A percentile compares a stretch with the other conserved stretches of the same genome.
Evolutionary conservation across 306 rosid genomes (phyloP).

Genomic region (Quercus ilex): DNA sequence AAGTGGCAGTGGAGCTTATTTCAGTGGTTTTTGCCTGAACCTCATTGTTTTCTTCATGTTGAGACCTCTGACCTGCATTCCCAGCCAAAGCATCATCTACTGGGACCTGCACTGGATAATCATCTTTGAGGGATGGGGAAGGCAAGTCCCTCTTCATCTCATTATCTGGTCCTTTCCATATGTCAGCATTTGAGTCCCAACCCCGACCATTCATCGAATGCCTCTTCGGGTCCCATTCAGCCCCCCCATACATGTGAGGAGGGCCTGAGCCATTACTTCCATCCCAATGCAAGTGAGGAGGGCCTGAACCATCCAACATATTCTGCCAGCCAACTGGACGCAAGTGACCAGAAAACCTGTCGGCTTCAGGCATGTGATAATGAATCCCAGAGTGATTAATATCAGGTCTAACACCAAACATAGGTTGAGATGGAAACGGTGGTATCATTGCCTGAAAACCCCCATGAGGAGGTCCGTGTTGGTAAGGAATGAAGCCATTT

Average conservation of each 20-base stretch:
- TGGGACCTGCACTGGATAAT: constrained; percentile 33
- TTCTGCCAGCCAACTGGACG: constrained; percentile 93
- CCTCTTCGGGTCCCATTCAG: constrained; percentile 94
- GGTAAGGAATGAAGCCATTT: constrained; percentile 92
- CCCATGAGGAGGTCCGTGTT: constrained; percentile 85
- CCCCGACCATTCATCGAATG: constrained; percentile 69
- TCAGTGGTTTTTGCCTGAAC: constrained; percentile 51
- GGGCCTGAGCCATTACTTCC: constrained; percentile 85
- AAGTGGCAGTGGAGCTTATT: constrained; percentile 38
- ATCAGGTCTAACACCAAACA: constrained; percentile 84
- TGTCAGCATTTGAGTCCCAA: constrained; percentile 84
- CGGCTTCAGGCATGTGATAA: constrained; percentile 83
- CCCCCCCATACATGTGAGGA: constrained; percentile 65
- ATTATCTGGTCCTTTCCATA: constrained; percentile 80
- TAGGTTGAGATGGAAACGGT: constrained; percentile 77
- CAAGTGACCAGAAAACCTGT: constrained; percentile 82
- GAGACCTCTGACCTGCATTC: constrained; percentile 48
- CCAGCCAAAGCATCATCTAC: constrained; percentile 51
- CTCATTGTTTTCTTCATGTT: constrained; percentile 46
- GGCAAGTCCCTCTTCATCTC: constrained; percentile 72
- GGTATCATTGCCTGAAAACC: constrained; percentile 87
- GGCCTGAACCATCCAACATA: constrained; percentile 88
- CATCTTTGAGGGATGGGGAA: constrained; percentile 68
- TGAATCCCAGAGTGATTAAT: constrained; percentile 81
- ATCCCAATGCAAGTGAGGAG: constrained; percentile 96